Percentiles rank a stretch among this genome's conserved stretches.
Conservation (phyloP, 129 eudicot genomes). For the Flaveria robusta region DNA sequence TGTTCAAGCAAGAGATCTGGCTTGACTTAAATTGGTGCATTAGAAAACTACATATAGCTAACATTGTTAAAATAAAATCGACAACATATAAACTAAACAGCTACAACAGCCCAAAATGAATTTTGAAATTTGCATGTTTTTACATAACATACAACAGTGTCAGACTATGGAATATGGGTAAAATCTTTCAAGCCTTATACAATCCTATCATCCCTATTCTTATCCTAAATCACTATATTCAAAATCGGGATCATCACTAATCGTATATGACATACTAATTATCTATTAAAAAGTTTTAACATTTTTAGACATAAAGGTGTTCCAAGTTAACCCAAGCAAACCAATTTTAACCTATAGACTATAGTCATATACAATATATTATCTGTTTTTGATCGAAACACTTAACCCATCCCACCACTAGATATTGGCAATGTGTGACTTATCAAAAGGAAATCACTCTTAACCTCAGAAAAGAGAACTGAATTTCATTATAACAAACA, state of each 20-base stretch:
- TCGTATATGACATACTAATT: not conserved
- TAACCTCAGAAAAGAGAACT: not conserved
- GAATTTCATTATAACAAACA: conserved; percentile 12
- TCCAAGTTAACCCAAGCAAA: not conserved
- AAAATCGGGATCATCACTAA: not conserved
- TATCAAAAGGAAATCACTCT: conserved; percentile 19
- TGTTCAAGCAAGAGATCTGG: too few relatives aligned
- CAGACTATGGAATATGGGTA: not conserved
- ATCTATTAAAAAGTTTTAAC: not conserved
- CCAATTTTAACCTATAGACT: not conserved
- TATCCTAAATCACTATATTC: not conserved
- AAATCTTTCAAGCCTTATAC: too few relatives aligned
- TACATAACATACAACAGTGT: not conserved
- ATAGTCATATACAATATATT: not conserved
- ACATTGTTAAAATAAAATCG: too few relatives aligned
- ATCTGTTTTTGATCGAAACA: not conserved
- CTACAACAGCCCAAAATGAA: too few relatives aligned
- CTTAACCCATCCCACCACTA: not conserved
- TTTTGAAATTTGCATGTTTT: not conserved
- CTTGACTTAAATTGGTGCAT: too few relatives aligned
- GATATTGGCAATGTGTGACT: conserved; percentile 16
- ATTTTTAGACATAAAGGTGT: not conserved
- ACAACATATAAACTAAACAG: too few relatives aligned
- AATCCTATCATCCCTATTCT: not conserved
- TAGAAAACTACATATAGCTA: too few relatives aligned